These are phyloP conservation scores for Globisporangium iwayamae DNA, from an alignment of 352 stramenopile genomes.

Conservation along the genomic window DNA sequence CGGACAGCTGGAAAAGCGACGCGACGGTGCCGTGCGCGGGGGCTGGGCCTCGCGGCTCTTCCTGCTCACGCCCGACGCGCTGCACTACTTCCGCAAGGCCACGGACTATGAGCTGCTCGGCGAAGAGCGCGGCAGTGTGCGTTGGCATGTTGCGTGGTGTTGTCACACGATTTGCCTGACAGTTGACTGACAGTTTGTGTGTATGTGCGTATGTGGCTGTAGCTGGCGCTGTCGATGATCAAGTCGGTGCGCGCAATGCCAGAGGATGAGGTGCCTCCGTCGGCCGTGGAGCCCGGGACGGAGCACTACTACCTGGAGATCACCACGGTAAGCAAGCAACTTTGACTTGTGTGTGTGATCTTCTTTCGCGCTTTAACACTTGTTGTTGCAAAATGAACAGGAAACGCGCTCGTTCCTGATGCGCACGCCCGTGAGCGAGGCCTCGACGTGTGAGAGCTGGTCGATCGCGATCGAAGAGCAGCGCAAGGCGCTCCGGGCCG, in stretches of 20 bases:
- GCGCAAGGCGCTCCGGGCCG: constrained; percentile 59
- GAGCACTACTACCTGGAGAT: constrained; percentile 87
- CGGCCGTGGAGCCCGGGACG: constrained; percentile 43
- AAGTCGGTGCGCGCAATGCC: constrained; percentile 72
- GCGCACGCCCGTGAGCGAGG: constrained; percentile 56
- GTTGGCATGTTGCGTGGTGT: not conserved
- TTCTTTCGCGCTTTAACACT: not conserved
- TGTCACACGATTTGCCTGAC: not conserved
- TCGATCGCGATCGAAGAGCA: constrained; percentile 82
- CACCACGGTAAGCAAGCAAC: constrained; percentile 35
- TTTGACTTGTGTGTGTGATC: not conserved
- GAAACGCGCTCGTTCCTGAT: constrained; percentile 77
- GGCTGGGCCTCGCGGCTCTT: constrained; percentile 80
- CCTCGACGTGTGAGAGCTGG: constrained; percentile 83
- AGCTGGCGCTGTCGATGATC: constrained; percentile 65
- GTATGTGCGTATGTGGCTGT: not conserved
- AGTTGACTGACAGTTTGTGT: not conserved
- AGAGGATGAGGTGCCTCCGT: constrained; percentile 55
- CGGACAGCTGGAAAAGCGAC: constrained; percentile 71
- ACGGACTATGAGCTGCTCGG: constrained; percentile 71
- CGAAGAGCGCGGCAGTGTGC: constrained; percentile 72
- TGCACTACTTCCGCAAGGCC: constrained; percentile 81
- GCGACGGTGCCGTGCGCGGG: constrained; percentile 66
- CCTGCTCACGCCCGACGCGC: constrained; percentile 66
- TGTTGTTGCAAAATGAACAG: constrained; percentile 16